Base-by-base conservation (phyloP, 208 protist genomes). In the Wallacemonas sp. region DNA sequence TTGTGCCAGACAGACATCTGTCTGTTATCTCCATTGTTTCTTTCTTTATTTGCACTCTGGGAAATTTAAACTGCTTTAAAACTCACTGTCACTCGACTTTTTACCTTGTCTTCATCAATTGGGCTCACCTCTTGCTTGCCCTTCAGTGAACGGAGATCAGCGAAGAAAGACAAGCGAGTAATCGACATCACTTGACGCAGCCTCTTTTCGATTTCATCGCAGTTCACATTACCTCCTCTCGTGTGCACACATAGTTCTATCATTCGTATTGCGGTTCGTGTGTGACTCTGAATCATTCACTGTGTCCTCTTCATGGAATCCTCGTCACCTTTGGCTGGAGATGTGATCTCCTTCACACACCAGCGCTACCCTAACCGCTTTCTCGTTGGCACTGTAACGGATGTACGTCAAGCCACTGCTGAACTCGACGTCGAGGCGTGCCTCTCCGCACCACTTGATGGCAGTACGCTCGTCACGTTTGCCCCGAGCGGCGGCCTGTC, bases 331-430 rank as follows among this genome's bases (percentile, higher is more conserved):
- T 47, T 28, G 15, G 27, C 28, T 0, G 12, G 22, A 11, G 38
- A 46, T 22, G 12, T 49, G 19, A 49, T 49, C 44, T 49, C 44
- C 17, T 49, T 49, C 44, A 49, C 44, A 15, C 12, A 49, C 17
- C 17, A 15, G 44, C 44, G 22, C 17, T 49, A 49, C 17, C 44
- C 44, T 19, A 0, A 0, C 8, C 12, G 22, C 12, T n/a, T 4
- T 2, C 39, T 68, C 34, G 68, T 62, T 15, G 38, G 27, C 33
- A 3, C 46, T 4, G 28, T 55, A 1, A 53, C 58, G 5, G 21
- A 60, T 22, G 61, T 73, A 28, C 59, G 68, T 47, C 68, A 44
- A 8, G 53, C 47, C 45, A 54, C 42, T 6, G 55, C 39, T 2
- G 3, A 27, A 8, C 36, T 36, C 3, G 42, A 26, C 1, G 54